Evolutionary conservation across 805 yeast species (phyloP), one percentile per base, ranked within the genome.

Genomic region (Hanseniaspora nectarophila): DNA sequence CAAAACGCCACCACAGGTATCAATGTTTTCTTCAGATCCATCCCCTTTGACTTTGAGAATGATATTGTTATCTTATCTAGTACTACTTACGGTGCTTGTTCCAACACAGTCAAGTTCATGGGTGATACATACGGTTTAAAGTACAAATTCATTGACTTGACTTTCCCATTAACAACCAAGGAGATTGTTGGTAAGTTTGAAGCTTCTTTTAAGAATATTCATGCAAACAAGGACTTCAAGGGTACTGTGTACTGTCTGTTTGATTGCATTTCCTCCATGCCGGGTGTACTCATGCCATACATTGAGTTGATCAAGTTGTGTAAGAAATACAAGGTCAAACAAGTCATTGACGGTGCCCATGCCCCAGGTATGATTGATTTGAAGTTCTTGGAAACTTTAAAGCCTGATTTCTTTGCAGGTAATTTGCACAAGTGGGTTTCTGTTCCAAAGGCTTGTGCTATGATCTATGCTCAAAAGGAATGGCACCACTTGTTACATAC

Each of bases 281-380:
- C 92, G 2, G 81, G 81, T 8, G 73, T 73, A 4, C 58, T 63
- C 21, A 57, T 81, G 28, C 90, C 92, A 0, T 82, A 71, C 61
- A 71, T 72, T 54, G 60, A 67, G 48, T 56, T 82, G 43, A 67
- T 71, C 3, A 55, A 61, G 6, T 58, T 76, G 39, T 77, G 86
- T 56, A 61, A 65, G 13, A 63, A 73, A 46, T 63, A 75, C 45
- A 63, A 65, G 13, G 75, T 76, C 4, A 55, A 79, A 43, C 76
- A 85, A 3, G 63, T 80, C 40, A 72, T 83, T 24, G 90, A 83
- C 61, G 90, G 83, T 13, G 90, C 89, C 5, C 90, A 83, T 60
- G 74, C 78, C 1, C 69, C 77, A 33, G 90, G 90, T 0, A 64
- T 72, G 51, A 58, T 76, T 29, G 73, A 73, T 9, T 51, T 75